These are phyloP conservation scores for Epichloe gansuensis DNA, from an alignment of 2,329 filamentous ascomycete species.

Conservation along the genomic window DNA sequence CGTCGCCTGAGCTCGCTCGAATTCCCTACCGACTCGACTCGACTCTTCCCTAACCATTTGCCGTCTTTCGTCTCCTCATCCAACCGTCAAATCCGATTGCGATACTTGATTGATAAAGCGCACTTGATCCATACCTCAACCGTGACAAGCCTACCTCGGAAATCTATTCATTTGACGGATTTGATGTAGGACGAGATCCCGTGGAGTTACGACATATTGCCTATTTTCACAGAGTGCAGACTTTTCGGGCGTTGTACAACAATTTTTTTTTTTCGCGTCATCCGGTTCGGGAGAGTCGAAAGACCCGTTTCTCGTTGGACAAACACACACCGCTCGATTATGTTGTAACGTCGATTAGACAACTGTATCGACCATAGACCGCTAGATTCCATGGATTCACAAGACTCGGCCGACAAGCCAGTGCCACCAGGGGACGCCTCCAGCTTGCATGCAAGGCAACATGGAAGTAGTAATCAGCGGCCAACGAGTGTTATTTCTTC, in stretches of 20 bases:
- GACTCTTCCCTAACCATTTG: background rate
- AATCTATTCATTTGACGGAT: background rate
- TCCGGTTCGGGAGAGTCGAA: background rate
- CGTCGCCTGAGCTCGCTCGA: background rate
- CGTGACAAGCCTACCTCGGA: background rate
- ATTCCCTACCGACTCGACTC: background rate
- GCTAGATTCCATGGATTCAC: slow-evolving; percentile 24
- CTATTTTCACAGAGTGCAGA: background rate
- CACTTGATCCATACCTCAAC: background rate
- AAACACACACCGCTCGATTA: slow-evolving; percentile 1
- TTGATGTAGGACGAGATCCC: background rate
- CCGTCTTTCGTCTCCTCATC: background rate
- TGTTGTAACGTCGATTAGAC: slow-evolving; percentile 9
- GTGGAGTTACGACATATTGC: background rate
- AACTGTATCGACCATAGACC: background rate
- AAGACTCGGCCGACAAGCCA: slow-evolving; percentile 22
- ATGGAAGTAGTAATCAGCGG: slow-evolving; percentile 28
- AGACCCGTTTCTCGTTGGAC: background rate
- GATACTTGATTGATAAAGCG: background rate
- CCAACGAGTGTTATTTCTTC: slow-evolving; percentile 59
- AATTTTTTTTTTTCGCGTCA: background rate
- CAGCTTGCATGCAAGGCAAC: slow-evolving; percentile 23
- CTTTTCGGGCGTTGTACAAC: background rate
- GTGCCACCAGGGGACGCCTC: slow-evolving; percentile 27
- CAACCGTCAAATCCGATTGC: background rate